Evolutionary conservation across 345 rosid species (phyloP), one percentile per base, ranked within the genome.

Genomic region (Syzygium oleosum): DNA sequence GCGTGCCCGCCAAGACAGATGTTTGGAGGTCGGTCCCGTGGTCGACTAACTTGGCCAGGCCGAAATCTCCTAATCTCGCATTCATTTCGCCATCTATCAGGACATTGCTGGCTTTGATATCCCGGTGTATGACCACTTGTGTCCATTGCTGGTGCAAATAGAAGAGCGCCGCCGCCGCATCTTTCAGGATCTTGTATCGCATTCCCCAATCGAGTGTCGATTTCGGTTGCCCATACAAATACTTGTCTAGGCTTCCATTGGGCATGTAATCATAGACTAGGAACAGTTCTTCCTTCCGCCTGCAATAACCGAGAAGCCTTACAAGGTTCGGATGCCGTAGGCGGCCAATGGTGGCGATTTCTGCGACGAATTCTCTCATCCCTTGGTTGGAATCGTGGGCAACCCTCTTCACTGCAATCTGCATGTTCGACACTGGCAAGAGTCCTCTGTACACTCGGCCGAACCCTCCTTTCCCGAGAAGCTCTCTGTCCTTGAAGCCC

Each of bases 391-490:
- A 90, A 55, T 84, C 78, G 49, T 87, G 90, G 27, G 91, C 85
- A 5, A 91, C 86, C 5, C 90, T 59, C 84, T 68, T 68, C 79
- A 68, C 79, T 7, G 79, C 79, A 12, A 68, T 68, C 79, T 68
- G 79, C 79, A 68, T 68, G 79, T 68, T 68, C 1, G 79, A 68
- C 12, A 23, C 46, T 23, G 19, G 79, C 46, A 68, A 88, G 31
- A 83, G 85, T 0, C 91, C 91, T 41, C 83, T 87, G 51, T 89
- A 91, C 61, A 90, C 92, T 84, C 88, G 89, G 79, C 94, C 94
- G 80, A 87, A 92, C 3, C 94, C 92, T 73, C 92, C 92, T 52
- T 88, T 89, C 6, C 94, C 90, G 31, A 91, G 61, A 68, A 92
- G 80, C 9, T 87, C 90, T 73, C 46, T 34, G 46, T 68, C 79